Evolutionary conservation across 2,329 filamentous ascomycete genomes (phyloP), one percentile per base, ranked within the genome.

Genomic region (Botrytis pseudocinerea): DNA sequence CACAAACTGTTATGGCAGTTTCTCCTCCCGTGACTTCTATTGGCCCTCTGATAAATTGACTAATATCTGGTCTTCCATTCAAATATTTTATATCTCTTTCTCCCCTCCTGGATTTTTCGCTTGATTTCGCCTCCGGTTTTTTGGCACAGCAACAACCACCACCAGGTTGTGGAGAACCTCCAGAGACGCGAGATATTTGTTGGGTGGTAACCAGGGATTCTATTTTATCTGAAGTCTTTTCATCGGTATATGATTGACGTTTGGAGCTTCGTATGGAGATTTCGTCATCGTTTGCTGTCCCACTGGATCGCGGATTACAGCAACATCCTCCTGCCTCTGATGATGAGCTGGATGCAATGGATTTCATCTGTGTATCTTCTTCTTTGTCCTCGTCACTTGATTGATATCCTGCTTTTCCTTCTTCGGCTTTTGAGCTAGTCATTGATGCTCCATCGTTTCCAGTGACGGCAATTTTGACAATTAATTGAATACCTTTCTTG

Each of bases 1-100:
- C 89, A 74, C 88, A 90, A 0, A 89, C 88, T 0, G 89, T 85
- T 0, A 90, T 85, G 0, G 85, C 86, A n/a, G 88, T 90, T 82
- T 90, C 88, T 40, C 88, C 88, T 73, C 85, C 87, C 2, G 88
- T 87, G 0, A 83, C 83, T 81, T 90, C 88, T 14, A 90, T 87
- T 0, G 88, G 84, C 9, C 78, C 79, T 12, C 87, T 82, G 65
- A 90, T 87, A 72, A 89, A 85, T 0, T 80, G 78, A 57, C 84
- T 83, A 2, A 90, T 82, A 75, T 89, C 84, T 0, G 88, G 87
- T 10, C 88, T 81, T 6, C 70, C 46, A 46, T 73, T 75, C 4
- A 75, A 57, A 60, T 76, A 78, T 16, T 72, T 79, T 78, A 9
- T 82, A 60, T 86, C 85, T 76, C 60, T 61, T n/a, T 16, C 54